These are phyloP conservation scores for Fusarium tuaranense DNA, from an alignment of 2,329 filamentous ascomycete species.

Conservation along the genomic window DNA sequence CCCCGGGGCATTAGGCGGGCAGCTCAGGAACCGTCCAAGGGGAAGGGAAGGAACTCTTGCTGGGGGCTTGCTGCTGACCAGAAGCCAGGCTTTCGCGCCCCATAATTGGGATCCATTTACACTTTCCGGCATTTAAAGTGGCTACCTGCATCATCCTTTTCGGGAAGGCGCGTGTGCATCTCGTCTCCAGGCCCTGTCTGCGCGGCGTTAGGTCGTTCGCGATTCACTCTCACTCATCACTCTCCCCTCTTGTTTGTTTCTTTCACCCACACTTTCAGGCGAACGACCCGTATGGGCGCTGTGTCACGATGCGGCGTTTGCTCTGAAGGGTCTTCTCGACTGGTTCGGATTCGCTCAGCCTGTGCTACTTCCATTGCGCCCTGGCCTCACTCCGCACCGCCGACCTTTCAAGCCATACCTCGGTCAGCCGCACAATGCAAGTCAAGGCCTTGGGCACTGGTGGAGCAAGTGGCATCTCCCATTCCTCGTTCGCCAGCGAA, in stretches of 20 bases:
- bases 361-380: neutral
- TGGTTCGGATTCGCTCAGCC: neutral
- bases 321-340: neutral
- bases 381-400: neutral
- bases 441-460: conserved; percentile 7
- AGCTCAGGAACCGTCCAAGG: conserved; percentile 18
- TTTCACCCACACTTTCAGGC: conserved; percentile 1
- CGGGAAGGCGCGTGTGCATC: conserved; percentile 30
- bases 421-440: conserved; percentile 24
- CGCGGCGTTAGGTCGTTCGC: neutral
- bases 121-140: conserved; percentile 20
- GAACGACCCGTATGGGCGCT: neutral
- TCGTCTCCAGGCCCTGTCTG: conserved; percentile 2
- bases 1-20: conserved; percentile 11
- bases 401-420: conserved; percentile 16
- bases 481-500: conserved; percentile 30
- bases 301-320: neutral
- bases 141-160: conserved; percentile 21
- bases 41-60: conserved; percentile 19
- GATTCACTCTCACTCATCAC: neutral
- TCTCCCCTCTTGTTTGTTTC: neutral
- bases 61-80: conserved; percentile 12
- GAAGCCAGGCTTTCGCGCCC: conserved; percentile 20
- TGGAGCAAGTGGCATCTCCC: conserved; percentile 22
- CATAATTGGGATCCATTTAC: conserved; percentile 10